A percentile compares a stretch with the other conserved stretches of the same genome.
phyloP scores from a whole-genome alignment of 2,329 filamentous ascomycete species.

The Microsporum canis region DNA sequence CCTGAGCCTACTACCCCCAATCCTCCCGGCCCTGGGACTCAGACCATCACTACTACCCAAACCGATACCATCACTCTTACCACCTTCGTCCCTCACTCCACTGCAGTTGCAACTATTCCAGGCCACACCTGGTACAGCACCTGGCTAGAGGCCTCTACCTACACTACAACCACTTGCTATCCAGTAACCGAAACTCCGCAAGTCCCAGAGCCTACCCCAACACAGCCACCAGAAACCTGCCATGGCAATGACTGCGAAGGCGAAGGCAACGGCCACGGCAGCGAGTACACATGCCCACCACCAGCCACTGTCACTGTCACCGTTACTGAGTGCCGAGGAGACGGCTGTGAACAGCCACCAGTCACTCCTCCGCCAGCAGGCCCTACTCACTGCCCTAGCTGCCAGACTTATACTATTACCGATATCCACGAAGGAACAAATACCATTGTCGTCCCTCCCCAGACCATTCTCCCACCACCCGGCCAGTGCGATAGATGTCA shows the following conservation, averaged over 20 bases:
- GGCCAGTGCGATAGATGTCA: not conserved
- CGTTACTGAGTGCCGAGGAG: conserved; percentile 12
- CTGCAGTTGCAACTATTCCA: conserved; percentile 18
- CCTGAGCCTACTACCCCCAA: not conserved
- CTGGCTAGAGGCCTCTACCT: conserved; percentile 18
- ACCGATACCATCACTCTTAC: conserved; percentile 24
- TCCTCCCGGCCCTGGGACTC: not conserved
- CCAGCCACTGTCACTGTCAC: conserved; percentile 14
- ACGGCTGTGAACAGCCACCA: conserved; percentile 6
- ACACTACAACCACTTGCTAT: conserved; percentile 23
- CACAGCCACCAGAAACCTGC: conserved; percentile 9
- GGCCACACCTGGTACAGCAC: conserved; percentile 26
- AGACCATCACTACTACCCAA: conserved; percentile 12
- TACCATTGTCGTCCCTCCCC: conserved; percentile 21
- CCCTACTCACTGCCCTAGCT: conserved; percentile 15
- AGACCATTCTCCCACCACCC: not conserved
- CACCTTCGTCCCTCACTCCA: conserved; percentile 27
- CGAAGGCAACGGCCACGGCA: too few relatives aligned
- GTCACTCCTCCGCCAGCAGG: conserved; percentile 5
- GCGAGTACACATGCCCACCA: conserved; percentile 7
- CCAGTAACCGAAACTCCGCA: conserved; percentile 14
- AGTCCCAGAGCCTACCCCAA: conserved; percentile 3
- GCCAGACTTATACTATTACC: conserved; percentile 22
- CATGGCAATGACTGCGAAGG: not conserved
- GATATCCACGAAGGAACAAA: conserved; percentile 18